phyloP scores from a whole-genome alignment of 2,329 filamentous ascomycete genomes.

The Dactylellina drechsleri region DNA sequence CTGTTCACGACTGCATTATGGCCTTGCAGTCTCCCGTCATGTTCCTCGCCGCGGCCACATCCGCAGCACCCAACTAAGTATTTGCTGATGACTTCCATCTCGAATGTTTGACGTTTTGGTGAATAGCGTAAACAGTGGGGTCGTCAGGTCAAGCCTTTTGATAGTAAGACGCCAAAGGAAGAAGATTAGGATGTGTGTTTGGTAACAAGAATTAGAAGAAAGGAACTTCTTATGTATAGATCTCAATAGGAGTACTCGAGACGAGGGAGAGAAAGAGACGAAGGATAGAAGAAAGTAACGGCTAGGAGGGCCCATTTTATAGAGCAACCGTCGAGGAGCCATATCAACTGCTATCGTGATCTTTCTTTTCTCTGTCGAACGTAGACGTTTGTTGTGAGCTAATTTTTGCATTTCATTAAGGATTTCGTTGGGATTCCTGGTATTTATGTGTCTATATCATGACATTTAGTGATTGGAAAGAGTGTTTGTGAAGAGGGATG shows the following conservation, averaged over 20 bases:
- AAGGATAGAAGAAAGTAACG: conserved; percentile 32
- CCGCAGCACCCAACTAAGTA: conserved; percentile 51
- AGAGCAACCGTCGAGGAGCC: conserved; percentile 7
- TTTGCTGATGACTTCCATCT: conserved; percentile 44
- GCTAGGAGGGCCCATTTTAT: conserved; percentile 33
- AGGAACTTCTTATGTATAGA: conserved; percentile 14
- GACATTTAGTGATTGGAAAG: background rate
- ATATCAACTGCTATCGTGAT: conserved; percentile 3
- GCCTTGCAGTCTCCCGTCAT: conserved; percentile 22
- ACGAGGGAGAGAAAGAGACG: conserved; percentile 29
- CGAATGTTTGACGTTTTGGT: conserved; percentile 34
- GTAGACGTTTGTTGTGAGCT: conserved; percentile 5
- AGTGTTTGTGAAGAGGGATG: conserved; percentile 2
- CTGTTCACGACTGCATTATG: conserved; percentile 34
- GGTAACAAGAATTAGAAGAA: conserved; percentile 22
- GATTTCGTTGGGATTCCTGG: too few species aligned
- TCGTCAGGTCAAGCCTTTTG: conserved; percentile 25
- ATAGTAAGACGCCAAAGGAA: background rate
- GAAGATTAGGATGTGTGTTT: conserved; percentile 32
- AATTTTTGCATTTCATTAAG: too few species aligned
- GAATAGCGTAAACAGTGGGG: conserved; percentile 40
- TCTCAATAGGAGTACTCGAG: conserved; percentile 24
- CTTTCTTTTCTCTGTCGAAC: background rate
- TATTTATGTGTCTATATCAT: too few species aligned
- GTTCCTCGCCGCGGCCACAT: conserved; percentile 45